phyloP scores from a whole-genome alignment of 2,329 filamentous ascomycete genomes.

The Fusarium tjaetaba region DNA sequence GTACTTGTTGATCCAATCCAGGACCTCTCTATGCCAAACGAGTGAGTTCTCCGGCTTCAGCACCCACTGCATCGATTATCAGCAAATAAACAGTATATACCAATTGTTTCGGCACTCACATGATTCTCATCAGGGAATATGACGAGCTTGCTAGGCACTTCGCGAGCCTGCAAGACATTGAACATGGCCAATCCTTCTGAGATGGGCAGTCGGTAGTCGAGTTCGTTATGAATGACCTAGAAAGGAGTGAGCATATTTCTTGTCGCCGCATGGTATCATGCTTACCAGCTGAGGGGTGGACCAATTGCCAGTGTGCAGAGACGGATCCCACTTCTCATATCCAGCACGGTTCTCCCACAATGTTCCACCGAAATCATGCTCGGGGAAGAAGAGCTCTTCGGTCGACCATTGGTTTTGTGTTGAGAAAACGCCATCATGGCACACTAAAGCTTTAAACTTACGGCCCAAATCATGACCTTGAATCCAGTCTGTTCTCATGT shows the following conservation, averaged over 20 bases:
- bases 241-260: neutral
- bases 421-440: conserved; percentile 87
- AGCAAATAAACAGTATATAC: neutral
- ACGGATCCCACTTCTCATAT: conserved; percentile 77
- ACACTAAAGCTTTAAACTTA: conserved; percentile 87
- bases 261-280: neutral
- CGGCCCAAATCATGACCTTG: conserved; percentile 86
- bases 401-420: conserved; percentile 71
- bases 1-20: conserved; percentile 79
- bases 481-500: conserved; percentile 75
- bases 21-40: conserved; percentile 87
- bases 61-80: conserved; percentile 69
- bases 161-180: conserved; percentile 81
- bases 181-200: conserved; percentile 87
- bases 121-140: conserved; percentile 82
- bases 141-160: conserved; percentile 80
- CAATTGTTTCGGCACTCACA: conserved; percentile 42
- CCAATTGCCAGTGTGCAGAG: conserved; percentile 75
- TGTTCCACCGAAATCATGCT: conserved; percentile 73
- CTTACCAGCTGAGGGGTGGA: conserved; percentile 82
- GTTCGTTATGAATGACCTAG: conserved; percentile 80
- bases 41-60: conserved; percentile 91
- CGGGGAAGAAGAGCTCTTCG: conserved; percentile 76
- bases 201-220: conserved; percentile 89
- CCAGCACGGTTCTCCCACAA: conserved; percentile 69